These are phyloP conservation scores for Monosporascus cannonballus DNA, from an alignment of 2,329 filamentous ascomycete genomes.

Conservation along the genomic window DNA sequence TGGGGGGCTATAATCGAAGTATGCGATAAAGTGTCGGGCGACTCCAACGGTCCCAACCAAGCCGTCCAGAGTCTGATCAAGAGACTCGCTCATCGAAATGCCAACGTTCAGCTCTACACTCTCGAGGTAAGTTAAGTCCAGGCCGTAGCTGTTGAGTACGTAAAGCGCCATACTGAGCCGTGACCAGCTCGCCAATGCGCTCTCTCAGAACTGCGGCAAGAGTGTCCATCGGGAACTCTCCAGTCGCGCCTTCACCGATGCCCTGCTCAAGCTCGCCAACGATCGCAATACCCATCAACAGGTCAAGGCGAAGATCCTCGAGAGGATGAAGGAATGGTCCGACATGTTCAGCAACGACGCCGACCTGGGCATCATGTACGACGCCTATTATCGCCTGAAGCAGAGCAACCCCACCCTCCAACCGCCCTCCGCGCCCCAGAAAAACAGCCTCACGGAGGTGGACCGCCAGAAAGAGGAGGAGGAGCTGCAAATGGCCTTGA, in stretches of 20 bases:
- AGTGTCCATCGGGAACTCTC: slow-evolving; percentile 84
- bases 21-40: slow-evolving; percentile 52
- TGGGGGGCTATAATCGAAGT: slow-evolving; percentile 61
- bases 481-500: slow-evolving; percentile 92
- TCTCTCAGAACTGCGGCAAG: slow-evolving; percentile 86
- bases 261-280: slow-evolving; percentile 80
- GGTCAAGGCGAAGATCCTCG: slow-evolving; percentile 94
- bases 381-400: slow-evolving; percentile 86
- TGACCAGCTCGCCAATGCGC: slow-evolving; percentile 72
- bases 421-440: slow-evolving; percentile 85
- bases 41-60: slow-evolving; percentile 64
- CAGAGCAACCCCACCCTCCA: slow-evolving; percentile 79
- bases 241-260: slow-evolving; percentile 89
- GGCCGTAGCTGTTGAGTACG: too few relatives aligned
- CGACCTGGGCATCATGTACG: slow-evolving; percentile 95
- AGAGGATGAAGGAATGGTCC: slow-evolving; percentile 94
- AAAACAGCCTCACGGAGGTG: slow-evolving; percentile 81
- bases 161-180: neutral
- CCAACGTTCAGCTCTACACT: slow-evolving; percentile 93
- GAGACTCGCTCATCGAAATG: slow-evolving; percentile 85
- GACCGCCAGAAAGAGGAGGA: slow-evolving; percentile 96
- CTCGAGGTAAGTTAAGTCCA: slow-evolving; percentile 57
- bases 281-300: slow-evolving; percentile 95
- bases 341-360: slow-evolving; percentile 88
- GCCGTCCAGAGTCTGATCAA: slow-evolving; percentile 88